phyloP scores from a whole-genome alignment of 306 rosid species.

The Lablab purpureus region DNA sequence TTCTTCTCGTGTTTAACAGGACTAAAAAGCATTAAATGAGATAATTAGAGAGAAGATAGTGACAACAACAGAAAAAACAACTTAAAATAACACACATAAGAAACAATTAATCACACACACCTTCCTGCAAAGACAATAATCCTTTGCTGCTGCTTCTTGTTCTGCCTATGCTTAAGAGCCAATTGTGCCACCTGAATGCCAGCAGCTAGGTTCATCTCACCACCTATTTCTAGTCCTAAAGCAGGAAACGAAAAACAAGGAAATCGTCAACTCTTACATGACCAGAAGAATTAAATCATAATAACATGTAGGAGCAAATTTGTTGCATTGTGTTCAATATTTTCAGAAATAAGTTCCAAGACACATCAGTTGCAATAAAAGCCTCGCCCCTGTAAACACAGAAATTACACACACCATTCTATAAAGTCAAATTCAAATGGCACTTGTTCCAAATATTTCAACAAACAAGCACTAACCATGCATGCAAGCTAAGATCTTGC shows the following conservation, averaged over 20 bases:
- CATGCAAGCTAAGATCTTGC: slow-evolving; percentile 95
- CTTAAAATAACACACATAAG: slow-evolving; percentile 4
- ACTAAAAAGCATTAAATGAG: slow-evolving; percentile 53
- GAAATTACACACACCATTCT: neutral
- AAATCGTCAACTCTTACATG: slow-evolving; percentile 10
- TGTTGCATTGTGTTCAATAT: slow-evolving; percentile 28
- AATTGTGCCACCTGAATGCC: slow-evolving; percentile 97
- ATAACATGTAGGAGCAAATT: neutral
- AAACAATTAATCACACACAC: slow-evolving; percentile 50
- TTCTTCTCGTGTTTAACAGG: slow-evolving; percentile 85
- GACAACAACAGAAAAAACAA: slow-evolving; percentile 31
- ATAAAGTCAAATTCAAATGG: neutral
- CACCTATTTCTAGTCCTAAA: slow-evolving; percentile 92
- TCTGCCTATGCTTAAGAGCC: slow-evolving; percentile 98
- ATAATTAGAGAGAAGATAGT: slow-evolving; percentile 6
- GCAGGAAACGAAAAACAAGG: neutral
- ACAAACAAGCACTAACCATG: slow-evolving; percentile 69
- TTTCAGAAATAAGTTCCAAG: neutral
- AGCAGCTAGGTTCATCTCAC: slow-evolving; percentile 95
- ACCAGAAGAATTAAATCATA: slow-evolving; percentile 33
- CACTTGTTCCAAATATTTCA: slow-evolving; percentile 11
- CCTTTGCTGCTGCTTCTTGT: slow-evolving; percentile 97
- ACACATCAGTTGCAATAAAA: slow-evolving; percentile 24
- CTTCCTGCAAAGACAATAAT: slow-evolving; percentile 95
- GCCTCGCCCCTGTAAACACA: neutral